Base-by-base conservation (phyloP, 352 stramenopile species). In the Globisporangium spiculum region DNA sequence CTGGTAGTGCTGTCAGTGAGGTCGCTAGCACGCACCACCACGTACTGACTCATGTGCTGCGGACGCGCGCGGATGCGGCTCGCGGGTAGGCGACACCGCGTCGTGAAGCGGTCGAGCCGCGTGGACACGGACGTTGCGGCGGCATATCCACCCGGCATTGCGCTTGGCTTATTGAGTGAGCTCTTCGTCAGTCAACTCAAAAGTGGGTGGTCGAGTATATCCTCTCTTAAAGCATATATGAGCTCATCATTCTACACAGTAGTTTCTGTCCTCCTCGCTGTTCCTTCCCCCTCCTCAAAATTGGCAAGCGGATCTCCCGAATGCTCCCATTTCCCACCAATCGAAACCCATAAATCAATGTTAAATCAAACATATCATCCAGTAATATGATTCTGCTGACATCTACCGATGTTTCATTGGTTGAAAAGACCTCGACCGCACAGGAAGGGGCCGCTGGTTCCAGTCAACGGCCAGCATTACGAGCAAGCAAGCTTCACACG, bases 51-150 rank as follows among this genome's bases (percentile, higher is more conserved):
- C 67, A 76, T 75, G 36, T 67, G 62, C 12, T 54, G 69, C 55
- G 77, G 75, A 3, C 75, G 69, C 3, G 63, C 63, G 52, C 70
- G 73, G 32, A 92, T 63, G 62, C 69, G 46, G 3, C 44, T 55
- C 26, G 74, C 30, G 3, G 81, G 77, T 26, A 92, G 48, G 24
- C 84, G 76, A 67, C 75, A 92, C 32, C 86, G 81, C 66, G 73
- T 73, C 14, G 84, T 89, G 74, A 91, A 92, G 62, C 76, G 69
- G 55, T 88, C 77, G 57, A 74, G 62, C 3, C 52, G 68, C 66
- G 48, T 26, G n/a, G 56, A 32, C n/a, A 10, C 32, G 8, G 59
- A 36, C 60, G 75, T 50, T 24, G 62, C 65, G 55, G 20, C 30
- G 8, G 55, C 55, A 27, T 76, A 71, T 22, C 59, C 38, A 32